Base-by-base conservation (phyloP, 176 grass and related monocot species). In the Carex myosuroides region DNA sequence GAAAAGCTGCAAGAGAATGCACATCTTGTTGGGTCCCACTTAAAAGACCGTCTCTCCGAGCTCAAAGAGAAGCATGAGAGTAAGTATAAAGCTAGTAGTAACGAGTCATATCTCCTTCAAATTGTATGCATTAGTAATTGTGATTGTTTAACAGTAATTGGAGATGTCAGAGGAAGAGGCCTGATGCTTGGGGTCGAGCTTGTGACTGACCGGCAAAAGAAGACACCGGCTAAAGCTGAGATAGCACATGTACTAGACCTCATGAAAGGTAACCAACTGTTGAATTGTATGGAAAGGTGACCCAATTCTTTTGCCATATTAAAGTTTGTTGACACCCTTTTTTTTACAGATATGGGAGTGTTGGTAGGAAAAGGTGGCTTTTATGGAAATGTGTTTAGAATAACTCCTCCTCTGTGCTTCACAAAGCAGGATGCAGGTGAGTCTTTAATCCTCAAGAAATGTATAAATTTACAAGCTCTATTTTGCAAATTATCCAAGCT, bases 301-400 rank as follows among this genome's bases (percentile, higher is more conserved):
- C 55, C 6, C 21, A 32, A 56, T 77, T 17, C 13, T 77, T 56
- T 29, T 30, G 12, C 48, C 50, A 77, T 16, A 54, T 77, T 55
- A 32, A 55, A 77, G 2, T 55, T 17, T 77, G 10, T 53, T 54
- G 72, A 53, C 21, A 76, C 30, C 13, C 5, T 61, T 32, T 85
- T 42, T 83, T 22, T 21, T 71, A 78, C 87, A 99, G 96, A 99
- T 0, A 92, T 95, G 91, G 96, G 93, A 56, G 96, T 99, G 18
- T 59, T 99, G 87, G 91, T 99, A 8, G 96, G 96, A 13, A 99
- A 99, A 85, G 96, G 96, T 20, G 96, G 96, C 0, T 94, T 95
- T n/a, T 88, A 95, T 59, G 96, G 93, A 7, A 99, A 99, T 89
- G 96, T 99, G 21, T 99, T 95, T 89, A 92, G 96, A 92, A 90